Percentiles rank a stretch among this genome's conserved stretches.
Conservation (phyloP, 148 eudicot genomes). For the Talinum fruticosum region DNA sequence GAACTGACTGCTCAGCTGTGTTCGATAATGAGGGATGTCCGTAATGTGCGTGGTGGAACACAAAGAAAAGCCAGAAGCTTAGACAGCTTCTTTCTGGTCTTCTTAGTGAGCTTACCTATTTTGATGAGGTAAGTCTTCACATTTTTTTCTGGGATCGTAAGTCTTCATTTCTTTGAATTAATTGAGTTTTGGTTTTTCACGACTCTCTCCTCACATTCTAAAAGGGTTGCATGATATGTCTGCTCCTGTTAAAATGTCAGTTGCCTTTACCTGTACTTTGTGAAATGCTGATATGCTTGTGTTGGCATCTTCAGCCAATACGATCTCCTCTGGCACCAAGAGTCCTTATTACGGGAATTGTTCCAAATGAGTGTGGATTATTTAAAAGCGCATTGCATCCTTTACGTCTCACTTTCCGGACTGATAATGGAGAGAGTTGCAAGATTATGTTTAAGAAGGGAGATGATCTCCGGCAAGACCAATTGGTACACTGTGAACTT, state of each 20-base stretch:
- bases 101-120: conserved; percentile 91
- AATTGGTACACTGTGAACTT: conserved; percentile 51
- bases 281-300: conserved; percentile 17
- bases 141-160: too few relatives aligned
- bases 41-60: conserved; percentile 86
- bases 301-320: conserved; percentile 58
- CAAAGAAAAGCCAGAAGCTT: conserved; percentile 96
- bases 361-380: conserved; percentile 85
- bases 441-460: conserved; percentile 96
- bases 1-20: conserved; percentile 97
- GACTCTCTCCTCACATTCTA: background rate
- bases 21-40: conserved; percentile 85
- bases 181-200: background rate
- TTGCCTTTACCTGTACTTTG: conserved; percentile 9
- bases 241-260: conserved; percentile 1
- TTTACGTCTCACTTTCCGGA: conserved; percentile 79
- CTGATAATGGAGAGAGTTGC: conserved; percentile 73
- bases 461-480: conserved; percentile 98
- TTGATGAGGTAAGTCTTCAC: conserved; percentile 71
- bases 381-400: conserved; percentile 93
- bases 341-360: conserved; percentile 82
- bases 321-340: conserved; percentile 84
- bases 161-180: background rate
- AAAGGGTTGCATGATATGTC: background rate
- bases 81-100: conserved; percentile 95